Evolutionary conservation across 108 stramenopile genomes (phyloP), one percentile per base, ranked within the genome.

Genomic region (Skeletonema costatum): DNA sequence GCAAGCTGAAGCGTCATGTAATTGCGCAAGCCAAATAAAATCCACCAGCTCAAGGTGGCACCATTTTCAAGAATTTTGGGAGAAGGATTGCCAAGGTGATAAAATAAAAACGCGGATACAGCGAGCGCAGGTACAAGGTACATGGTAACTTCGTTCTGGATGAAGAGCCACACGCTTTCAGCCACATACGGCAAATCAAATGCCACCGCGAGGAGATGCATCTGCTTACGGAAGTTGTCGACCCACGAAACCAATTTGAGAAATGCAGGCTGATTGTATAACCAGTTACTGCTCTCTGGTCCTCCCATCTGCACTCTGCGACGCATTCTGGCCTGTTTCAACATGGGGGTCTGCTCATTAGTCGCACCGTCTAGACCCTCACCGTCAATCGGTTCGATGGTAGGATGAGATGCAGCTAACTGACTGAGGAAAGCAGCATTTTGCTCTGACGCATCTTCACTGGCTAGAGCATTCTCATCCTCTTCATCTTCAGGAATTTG

Each of bases 1-100:
- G 90, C 71, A 21, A 91, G 68, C 66, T 87, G 80, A 1, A 94
- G 78, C 0, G 86, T 84, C 5, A 94, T 13, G 14, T 81, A 69
- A 39, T 89, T 85, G 31, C 92, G 88, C 5, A 86, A 74, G 3
- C 78, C 39, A 74, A 95, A 95, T 31, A 90, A 66, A 60, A 90
- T 75, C 85, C 87, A 88, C 92, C 92, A 93, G 16, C 91, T 87
- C 38, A 88, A 41, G 7, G 7, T 25, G 9, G 85, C 75, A 58
- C 78, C 74, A 16, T 82, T 87, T 16, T 89, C 85, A 21, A 95
- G 65, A 66, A 92, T 85, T 4, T 82, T 70, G 19, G 89, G 65
- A 17, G 66, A 36, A n/a, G 94, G 94, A 83, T 95, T 95, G 21
- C 84, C 84, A 19, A 85, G 53, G 8, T 80, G 36, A 58, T 90